Evolutionary conservation across 2,329 filamentous ascomycete species (phyloP).

Genomic region (Aureobasidium sp.): DNA sequence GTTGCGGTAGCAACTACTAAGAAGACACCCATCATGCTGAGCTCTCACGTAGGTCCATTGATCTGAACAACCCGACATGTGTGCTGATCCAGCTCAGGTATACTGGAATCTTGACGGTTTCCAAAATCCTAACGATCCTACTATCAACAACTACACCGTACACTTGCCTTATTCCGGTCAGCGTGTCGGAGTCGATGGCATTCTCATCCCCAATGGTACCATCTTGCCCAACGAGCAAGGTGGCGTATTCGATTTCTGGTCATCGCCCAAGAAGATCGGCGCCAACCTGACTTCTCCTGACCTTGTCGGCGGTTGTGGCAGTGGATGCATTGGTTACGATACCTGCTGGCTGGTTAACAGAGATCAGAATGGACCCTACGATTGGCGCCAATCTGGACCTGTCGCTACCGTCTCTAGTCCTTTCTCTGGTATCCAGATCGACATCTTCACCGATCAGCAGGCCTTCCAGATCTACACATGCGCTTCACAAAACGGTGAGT

Average conservation of each 20-base stretch:
- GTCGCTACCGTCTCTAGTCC: constrained; percentile 60
- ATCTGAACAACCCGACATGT: background rate
- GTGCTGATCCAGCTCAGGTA: constrained; percentile 35
- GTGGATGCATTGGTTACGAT: constrained; percentile 77
- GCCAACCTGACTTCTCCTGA: constrained; percentile 55
- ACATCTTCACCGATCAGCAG: constrained; percentile 75
- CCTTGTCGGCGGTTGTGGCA: constrained; percentile 66
- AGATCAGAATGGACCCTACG: constrained; percentile 45
- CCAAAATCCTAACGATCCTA: constrained; percentile 59
- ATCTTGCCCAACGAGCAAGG: constrained; percentile 60
- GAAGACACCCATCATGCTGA: constrained; percentile 77
- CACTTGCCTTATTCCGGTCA: constrained; percentile 65
- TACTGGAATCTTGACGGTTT: constrained; percentile 84
- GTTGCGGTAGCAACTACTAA: constrained; percentile 61
- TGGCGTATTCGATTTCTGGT: constrained; percentile 77
- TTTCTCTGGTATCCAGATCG: constrained; percentile 75
- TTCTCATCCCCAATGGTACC: constrained; percentile 42
- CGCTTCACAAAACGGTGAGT: constrained; percentile 61
- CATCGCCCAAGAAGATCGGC: constrained; percentile 68
- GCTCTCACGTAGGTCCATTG: constrained; percentile 47
- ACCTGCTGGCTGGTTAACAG: constrained; percentile 65
- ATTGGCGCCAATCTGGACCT: constrained; percentile 54
- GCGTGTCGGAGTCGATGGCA: constrained; percentile 55
- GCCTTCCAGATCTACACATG: constrained; percentile 87
- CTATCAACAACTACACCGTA: constrained; percentile 62